Evolutionary conservation across 2,329 filamentous ascomycete genomes (phyloP).

Genomic region (Ceratocystis destructans): DNA sequence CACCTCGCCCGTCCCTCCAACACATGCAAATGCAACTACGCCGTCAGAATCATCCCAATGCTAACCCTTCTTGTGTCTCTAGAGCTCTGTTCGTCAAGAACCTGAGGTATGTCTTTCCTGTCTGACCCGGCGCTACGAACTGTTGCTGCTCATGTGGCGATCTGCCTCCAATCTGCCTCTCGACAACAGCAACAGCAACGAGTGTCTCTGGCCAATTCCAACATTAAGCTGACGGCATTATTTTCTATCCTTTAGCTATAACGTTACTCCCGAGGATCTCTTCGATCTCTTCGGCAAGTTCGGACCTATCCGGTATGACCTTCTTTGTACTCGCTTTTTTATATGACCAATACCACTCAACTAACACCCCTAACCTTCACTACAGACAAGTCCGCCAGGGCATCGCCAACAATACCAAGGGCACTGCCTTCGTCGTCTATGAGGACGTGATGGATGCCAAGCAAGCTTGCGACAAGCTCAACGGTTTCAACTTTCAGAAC

Average conservation of each 20-base stretch:
- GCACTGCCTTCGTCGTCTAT: constrained; percentile 97
- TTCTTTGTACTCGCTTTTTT: constrained; percentile 34
- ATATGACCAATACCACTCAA: not conserved
- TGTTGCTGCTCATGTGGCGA: not conserved
- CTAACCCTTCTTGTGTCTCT: constrained; percentile 17
- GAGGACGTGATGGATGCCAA: constrained; percentile 99
- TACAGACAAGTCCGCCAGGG: constrained; percentile 92
- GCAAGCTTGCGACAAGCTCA: constrained; percentile 96
- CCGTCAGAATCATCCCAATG: not conserved
- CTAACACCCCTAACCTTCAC: not conserved
- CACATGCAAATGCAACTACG: not conserved
- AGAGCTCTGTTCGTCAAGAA: constrained; percentile 99
- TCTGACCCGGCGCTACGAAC: not conserved
- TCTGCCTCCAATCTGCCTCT: not conserved
- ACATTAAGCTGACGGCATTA: not conserved
- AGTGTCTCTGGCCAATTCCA: not conserved
- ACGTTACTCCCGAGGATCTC: constrained; percentile 93
- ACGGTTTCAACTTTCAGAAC: constrained; percentile 99
- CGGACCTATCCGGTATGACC: constrained; percentile 62
- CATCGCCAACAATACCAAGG: constrained; percentile 93
- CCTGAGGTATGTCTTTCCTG: constrained; percentile 55
- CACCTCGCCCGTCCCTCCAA: not conserved
- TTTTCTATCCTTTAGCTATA: constrained; percentile 54
- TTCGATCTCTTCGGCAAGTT: constrained; percentile 99
- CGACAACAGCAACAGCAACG: not conserved